Percentiles rank a stretch among this genome's conserved stretches.
These are phyloP conservation scores for Aspergillus fijiensis DNA, from an alignment of 2,329 filamentous ascomycete species.

Conservation along the genomic window DNA sequence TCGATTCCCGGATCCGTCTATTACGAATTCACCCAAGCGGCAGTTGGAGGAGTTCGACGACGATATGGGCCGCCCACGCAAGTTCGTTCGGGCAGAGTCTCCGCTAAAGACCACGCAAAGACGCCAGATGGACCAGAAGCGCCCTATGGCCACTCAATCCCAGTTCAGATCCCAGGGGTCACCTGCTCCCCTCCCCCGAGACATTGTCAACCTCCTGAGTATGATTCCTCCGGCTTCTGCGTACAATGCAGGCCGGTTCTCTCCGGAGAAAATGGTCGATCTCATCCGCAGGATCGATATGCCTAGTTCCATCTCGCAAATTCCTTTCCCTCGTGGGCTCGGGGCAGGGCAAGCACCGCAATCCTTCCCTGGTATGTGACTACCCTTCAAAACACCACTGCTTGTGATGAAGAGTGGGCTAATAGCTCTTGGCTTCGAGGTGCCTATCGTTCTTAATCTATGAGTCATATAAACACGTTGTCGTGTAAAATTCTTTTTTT, in stretches of 20 bases:
- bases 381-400: not conserved
- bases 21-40: constrained; percentile 52
- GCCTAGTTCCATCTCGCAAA: constrained; percentile 52
- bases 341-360: constrained; percentile 28
- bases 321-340: constrained; percentile 37
- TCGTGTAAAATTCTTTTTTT: constrained; percentile 1
- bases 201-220: constrained; percentile 62
- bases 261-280: constrained; percentile 67
- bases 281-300: constrained; percentile 69
- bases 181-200: constrained; percentile 70
- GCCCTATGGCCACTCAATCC: constrained; percentile 38
- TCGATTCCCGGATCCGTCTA: constrained; percentile 36
- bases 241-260: constrained; percentile 71
- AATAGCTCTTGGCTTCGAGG: constrained; percentile 8
- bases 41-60: constrained; percentile 72
- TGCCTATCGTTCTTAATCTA: constrained; percentile 17
- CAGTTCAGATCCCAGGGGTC: constrained; percentile 53
- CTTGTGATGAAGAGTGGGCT: constrained; percentile 4
- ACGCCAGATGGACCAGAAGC: constrained; percentile 72
- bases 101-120: constrained; percentile 89
- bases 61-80: constrained; percentile 72
- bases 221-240: constrained; percentile 71
- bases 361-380: constrained; percentile 35
- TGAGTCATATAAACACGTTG: constrained; percentile 7
- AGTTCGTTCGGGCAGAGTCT: constrained; percentile 84